Evolutionary conservation across 129 eudicot species (phyloP).

Genomic region (Saussurea involucrata): DNA sequence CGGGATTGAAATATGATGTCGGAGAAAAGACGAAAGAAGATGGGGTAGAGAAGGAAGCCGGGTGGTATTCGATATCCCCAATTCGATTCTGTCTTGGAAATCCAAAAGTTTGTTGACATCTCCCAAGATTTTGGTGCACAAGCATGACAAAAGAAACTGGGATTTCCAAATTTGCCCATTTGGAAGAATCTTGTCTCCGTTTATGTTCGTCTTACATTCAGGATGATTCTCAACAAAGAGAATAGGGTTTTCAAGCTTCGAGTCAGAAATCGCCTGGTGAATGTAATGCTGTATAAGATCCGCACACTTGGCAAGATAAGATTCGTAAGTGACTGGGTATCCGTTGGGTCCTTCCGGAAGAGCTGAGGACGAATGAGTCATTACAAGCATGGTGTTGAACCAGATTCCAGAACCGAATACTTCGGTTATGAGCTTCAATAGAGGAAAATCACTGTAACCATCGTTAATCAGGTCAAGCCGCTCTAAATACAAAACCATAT

Average conservation of each 20-base stretch:
- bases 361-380: conserved; percentile 81
- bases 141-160: conserved; percentile 62
- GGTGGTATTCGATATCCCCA: conserved; percentile 44
- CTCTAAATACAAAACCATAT: conserved; percentile 80
- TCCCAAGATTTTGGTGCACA: conserved; percentile 83
- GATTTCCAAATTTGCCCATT: conserved; percentile 88
- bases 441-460: conserved; percentile 67
- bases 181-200: conserved; percentile 82
- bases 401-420: conserved; percentile 80
- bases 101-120: conserved; percentile 71
- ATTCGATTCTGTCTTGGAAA: conserved; percentile 59
- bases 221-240: conserved; percentile 88
- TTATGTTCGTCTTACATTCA: conserved; percentile 48
- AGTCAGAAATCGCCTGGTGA: conserved; percentile 76
- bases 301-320: conserved; percentile 59
- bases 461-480: conserved; percentile 64
- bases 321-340: conserved; percentile 64
- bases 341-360: conserved; percentile 91
- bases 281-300: conserved; percentile 71
- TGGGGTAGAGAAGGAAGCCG: conserved; percentile 86
- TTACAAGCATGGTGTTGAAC: conserved; percentile 94
- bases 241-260: conserved; percentile 81
- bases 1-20: conserved; percentile 46
- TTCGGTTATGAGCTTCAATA: conserved; percentile 76
- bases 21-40: conserved; percentile 82